Percentiles rank a stretch among this genome's conserved stretches.
phyloP scores from a whole-genome alignment of 371 early-diverging fungal species.

The Rhizomucor pusillus region DNA sequence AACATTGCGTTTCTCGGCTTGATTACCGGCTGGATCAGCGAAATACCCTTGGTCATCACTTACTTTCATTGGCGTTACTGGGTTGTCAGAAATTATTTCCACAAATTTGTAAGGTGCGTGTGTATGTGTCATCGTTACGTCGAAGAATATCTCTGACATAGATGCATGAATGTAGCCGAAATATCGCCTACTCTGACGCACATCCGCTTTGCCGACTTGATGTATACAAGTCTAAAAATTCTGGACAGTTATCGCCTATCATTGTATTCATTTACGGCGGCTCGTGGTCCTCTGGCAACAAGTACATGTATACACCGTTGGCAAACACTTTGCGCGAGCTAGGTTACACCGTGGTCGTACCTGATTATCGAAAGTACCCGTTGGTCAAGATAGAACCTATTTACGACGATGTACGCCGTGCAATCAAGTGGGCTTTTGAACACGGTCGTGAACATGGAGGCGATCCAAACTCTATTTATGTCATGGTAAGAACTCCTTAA shows the following conservation, averaged over 20 bases:
- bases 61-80: conserved; percentile 45
- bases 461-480: conserved; percentile 47
- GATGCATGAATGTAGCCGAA: conserved; percentile 16
- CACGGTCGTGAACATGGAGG: conserved; percentile 50
- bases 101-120: conserved; percentile 40
- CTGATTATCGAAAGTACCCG: conserved; percentile 73
- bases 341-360: conserved; percentile 74
- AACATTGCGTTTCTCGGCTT: conserved; percentile 26
- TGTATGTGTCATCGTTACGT: not conserved
- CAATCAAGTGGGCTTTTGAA: conserved; percentile 60
- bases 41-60: conserved; percentile 33
- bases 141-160: too few species aligned
- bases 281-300: conserved; percentile 66
- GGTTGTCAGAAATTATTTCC: conserved; percentile 27
- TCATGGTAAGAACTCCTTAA: conserved; percentile 47
- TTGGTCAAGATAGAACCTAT: conserved; percentile 54
- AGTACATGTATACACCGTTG: conserved; percentile 58
- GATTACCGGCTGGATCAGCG: conserved; percentile 25
- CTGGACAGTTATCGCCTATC: conserved; percentile 41
- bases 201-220: conserved; percentile 25
- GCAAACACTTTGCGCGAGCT: conserved; percentile 61
- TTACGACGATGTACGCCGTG: conserved; percentile 61
- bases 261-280: conserved; percentile 78
- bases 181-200: conserved; percentile 32
- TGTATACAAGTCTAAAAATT: conserved; percentile 30